Percentiles rank a stretch among this genome's conserved stretches.
These are phyloP conservation scores for Cladobotryum mycophilum DNA, from an alignment of 2,329 filamentous ascomycete genomes.

Conservation along the genomic window DNA sequence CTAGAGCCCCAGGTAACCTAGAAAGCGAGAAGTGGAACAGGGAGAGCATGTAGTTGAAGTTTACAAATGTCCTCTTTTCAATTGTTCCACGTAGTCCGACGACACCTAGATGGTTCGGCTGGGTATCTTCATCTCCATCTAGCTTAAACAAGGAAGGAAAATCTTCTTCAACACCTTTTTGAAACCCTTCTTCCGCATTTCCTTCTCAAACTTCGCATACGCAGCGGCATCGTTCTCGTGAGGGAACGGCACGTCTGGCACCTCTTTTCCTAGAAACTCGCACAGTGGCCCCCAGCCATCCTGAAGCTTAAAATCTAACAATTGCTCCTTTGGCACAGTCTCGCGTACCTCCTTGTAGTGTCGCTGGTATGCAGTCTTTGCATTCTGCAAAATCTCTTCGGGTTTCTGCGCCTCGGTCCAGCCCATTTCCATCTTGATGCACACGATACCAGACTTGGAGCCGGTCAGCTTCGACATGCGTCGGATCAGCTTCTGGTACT, in stretches of 20 bases:
- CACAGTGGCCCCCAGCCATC: conserved; percentile 33
- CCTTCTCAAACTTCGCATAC: too few species aligned
- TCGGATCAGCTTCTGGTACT: too few species aligned
- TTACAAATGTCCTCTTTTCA: background rate
- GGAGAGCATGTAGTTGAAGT: background rate
- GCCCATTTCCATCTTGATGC: background rate
- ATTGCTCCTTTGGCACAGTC: conserved; percentile 10
- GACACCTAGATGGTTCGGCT: too few species aligned
- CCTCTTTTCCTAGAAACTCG: conserved; percentile 27
- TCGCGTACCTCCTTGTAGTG: conserved; percentile 12
- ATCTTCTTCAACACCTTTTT: too few species aligned
- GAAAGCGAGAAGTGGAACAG: conserved; percentile 1
- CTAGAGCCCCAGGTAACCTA: too few species aligned
- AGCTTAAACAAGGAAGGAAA: too few species aligned
- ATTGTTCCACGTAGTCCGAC: too few species aligned
- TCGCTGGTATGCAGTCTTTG: background rate
- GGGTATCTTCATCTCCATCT: too few species aligned
- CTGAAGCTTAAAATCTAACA: conserved; percentile 27
- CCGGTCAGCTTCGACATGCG: too few species aligned
- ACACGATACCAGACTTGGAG: background rate
- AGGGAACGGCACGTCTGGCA: conserved; percentile 22
- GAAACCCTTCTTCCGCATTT: too few species aligned
- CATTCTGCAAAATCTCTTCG: background rate
- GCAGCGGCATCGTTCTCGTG: background rate
- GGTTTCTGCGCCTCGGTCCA: background rate